Base-by-base conservation (phyloP, 2,329 filamentous ascomycete species). In the Xylariaceae sp. region DNA sequence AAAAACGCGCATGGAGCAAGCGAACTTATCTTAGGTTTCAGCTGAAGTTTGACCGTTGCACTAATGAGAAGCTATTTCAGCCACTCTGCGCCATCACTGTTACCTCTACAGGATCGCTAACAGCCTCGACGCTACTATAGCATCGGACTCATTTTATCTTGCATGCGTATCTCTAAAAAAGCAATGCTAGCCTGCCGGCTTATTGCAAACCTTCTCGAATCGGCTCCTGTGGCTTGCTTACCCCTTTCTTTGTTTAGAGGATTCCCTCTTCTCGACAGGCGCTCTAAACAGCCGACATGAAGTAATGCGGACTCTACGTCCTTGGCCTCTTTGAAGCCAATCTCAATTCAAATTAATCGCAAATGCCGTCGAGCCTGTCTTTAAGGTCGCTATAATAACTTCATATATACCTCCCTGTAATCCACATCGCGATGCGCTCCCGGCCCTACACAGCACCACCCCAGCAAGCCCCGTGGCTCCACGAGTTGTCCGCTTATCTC, bases 41-140 rank as follows among this genome's bases (percentile, higher is more conserved):
- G 53, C 48, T 53, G 53, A 40, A 40, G 15, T 10, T 27, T 16
- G 13, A 43, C 48, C 48, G 30, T 48, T 43, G 41, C 37, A 18
- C 52, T 51, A 43, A 15, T 35, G n/a, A n/a, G n/a, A 20, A 10
- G 15, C 23, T 47, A 55, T 48, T 48, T 30, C 27, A 47, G 15
- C 23, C 43, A 55, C 44, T 48, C 30, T 27, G 43, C 48, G 48
- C 53, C 48, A 48, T 51, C 6, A 36, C 26, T 51, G 26, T 37
- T 32, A 52, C 48, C 43, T 51, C n/a, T 42, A 16, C 42, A 44
- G 41, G 53, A 48, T 52, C 37, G 42, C 37, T 37, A 27, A 53
- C 43, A 20, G 27, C 39, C 51, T 45, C 27, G 13, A 29, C n/a
- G 50, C 18, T 53, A 24, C 18, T 33, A 53, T 23, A 27, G 39